Evolutionary conservation across 129 eudicot genomes (phyloP).

Genomic region (Flaveria trinervia): DNA sequence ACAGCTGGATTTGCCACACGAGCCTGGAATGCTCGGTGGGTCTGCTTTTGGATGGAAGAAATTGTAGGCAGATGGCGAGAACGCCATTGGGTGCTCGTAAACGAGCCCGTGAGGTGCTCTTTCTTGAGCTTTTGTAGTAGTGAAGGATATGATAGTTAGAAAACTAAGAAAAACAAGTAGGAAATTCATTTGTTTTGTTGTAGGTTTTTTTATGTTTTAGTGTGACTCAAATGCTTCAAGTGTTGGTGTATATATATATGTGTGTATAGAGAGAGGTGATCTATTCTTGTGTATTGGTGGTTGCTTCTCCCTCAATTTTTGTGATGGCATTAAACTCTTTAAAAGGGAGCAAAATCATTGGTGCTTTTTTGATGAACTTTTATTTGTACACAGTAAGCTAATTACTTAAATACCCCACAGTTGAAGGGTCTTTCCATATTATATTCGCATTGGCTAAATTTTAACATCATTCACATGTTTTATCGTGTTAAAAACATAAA

Average conservation of each 20-base stretch:
- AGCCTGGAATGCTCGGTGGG: conserved; percentile 36
- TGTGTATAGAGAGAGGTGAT: conserved; percentile 19
- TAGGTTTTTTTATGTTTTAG: conserved; percentile 9
- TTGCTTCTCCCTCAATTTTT: conserved; percentile 55
- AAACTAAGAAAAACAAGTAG: conserved; percentile 29
- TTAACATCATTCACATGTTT: no score
- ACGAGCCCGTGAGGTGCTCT: conserved; percentile 72
- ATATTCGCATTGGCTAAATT: not conserved
- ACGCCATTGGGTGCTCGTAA: conserved; percentile 54
- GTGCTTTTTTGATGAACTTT: not conserved
- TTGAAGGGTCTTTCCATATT: not conserved
- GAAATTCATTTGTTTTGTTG: conserved; percentile 30
- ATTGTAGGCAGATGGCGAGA: conserved; percentile 65
- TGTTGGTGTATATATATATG: conserved; percentile 21
- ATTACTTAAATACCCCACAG: conserved; percentile 7
- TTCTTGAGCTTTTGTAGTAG: conserved; percentile 49
- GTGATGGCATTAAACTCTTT: conserved; percentile 40
- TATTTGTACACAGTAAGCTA: not conserved
- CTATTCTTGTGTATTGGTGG: conserved; percentile 31
- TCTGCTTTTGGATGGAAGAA: conserved; percentile 64
- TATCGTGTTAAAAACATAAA: no score
- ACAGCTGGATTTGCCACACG: conserved; percentile 46
- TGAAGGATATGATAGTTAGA: conserved; percentile 29
- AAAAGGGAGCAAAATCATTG: conserved; percentile 49
- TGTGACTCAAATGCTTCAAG: conserved; percentile 21